Evolutionary conservation across 495 filamentous ascomycete species (phyloP).

Genomic region (Pyronema omphalodes): DNA sequence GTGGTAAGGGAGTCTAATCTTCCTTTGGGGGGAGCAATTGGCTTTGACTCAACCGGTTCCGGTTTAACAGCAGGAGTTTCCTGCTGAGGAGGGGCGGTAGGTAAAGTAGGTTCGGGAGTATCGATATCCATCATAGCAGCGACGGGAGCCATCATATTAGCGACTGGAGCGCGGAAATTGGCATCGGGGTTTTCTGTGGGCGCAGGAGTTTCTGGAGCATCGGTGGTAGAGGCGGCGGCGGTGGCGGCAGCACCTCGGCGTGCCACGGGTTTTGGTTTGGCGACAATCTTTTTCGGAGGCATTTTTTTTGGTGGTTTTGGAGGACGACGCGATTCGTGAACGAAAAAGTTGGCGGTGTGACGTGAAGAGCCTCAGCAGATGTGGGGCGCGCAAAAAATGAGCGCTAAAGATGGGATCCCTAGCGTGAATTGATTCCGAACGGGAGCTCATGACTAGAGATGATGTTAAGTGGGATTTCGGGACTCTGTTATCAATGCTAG

Average conservation of each 20-base stretch:
- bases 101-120: neutral
- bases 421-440: too few species aligned
- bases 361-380: too few species aligned
- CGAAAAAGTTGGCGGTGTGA: too few species aligned
- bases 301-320: conserved; percentile 6
- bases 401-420: too few species aligned
- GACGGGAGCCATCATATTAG: neutral
- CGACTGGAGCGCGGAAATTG: too few species aligned
- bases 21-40: conserved; percentile 20
- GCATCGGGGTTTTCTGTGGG: neutral
- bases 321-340: neutral
- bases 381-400: too few species aligned
- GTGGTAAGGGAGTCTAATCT: conserved; percentile 17
- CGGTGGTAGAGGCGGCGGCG: neutral
- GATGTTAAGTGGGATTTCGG: too few species aligned
- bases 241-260: conserved; percentile 10
- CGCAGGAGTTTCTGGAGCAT: neutral
- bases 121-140: neutral
- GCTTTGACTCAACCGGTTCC: neutral
- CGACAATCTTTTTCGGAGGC: conserved; percentile 13
- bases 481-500: too few species aligned
- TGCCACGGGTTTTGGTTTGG: conserved; percentile 15
- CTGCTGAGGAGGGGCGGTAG: neutral
- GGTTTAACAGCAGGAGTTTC: conserved; percentile 2
- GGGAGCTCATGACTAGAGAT: too few species aligned